A percentile compares a stretch with the other conserved stretches of the same genome.
Conservation (phyloP, 768 basidiomycete species). For the Mycena epipterygia region DNA sequence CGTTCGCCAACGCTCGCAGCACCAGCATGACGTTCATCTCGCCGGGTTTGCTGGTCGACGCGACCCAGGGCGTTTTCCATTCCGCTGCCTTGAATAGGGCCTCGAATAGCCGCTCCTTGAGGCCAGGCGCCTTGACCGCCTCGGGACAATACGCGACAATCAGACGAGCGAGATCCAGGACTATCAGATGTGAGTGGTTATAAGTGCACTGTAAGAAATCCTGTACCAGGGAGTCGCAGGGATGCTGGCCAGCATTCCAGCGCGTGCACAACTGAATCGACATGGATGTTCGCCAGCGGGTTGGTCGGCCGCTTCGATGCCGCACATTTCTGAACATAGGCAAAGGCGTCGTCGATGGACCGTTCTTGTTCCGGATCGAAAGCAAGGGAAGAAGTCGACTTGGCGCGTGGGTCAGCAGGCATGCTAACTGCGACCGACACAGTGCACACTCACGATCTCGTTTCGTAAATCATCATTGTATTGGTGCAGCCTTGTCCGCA, state of each 20-base stretch:
- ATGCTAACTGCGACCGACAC: background rate
- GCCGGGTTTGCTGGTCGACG: slow-evolving; percentile 73
- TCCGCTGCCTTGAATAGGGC: slow-evolving; percentile 77
- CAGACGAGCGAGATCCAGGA: slow-evolving; percentile 89
- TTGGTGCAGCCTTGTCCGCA: slow-evolving; percentile 84
- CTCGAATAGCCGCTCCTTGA: slow-evolving; percentile 68
- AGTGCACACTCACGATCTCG: slow-evolving; percentile 70
- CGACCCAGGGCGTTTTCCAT: slow-evolving; percentile 69
- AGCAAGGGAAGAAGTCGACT: slow-evolving; percentile 81
- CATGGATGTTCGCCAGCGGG: slow-evolving; percentile 60
- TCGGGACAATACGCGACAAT: slow-evolving; percentile 75
- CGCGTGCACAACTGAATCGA: slow-evolving; percentile 73
- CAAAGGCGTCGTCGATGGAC: slow-evolving; percentile 73
- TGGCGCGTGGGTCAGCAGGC: slow-evolving; percentile 18
- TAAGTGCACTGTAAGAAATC: background rate
- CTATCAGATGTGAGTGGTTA: slow-evolving; percentile 51
- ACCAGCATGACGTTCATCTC: slow-evolving; percentile 91
- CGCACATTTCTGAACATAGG: slow-evolving; percentile 66
- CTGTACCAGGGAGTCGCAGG: slow-evolving; percentile 78
- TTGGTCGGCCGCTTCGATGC: slow-evolving; percentile 50
- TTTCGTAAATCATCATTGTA: slow-evolving; percentile 76
- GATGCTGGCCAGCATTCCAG: slow-evolving; percentile 82
- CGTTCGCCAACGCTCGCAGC: slow-evolving; percentile 85
- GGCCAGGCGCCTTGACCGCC: slow-evolving; percentile 57
- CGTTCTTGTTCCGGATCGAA: slow-evolving; percentile 75